These are phyloP conservation scores for Ganoderma boninense DNA, from an alignment of 1,284 basidiomycete genomes.

Conservation along the genomic window DNA sequence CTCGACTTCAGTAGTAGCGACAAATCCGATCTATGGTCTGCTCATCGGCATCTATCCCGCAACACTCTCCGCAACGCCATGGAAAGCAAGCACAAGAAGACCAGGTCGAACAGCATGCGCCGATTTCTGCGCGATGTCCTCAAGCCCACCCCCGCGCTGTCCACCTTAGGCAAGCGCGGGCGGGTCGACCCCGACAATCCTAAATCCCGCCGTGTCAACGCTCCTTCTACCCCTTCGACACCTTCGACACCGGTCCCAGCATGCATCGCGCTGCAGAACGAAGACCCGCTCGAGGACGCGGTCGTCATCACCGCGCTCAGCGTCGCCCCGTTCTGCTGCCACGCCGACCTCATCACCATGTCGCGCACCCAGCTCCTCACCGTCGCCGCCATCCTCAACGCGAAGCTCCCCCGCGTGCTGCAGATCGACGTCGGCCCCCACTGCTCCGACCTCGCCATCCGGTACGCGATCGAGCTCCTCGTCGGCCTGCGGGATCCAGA, in stretches of 20 bases:
- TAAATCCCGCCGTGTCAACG: neutral
- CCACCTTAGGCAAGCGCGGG: conserved; percentile 34
- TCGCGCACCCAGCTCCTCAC: conserved; percentile 51
- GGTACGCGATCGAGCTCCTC: conserved; percentile 55
- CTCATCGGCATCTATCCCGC: too few relatives aligned
- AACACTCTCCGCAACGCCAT: neutral
- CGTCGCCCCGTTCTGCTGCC: conserved; percentile 64
- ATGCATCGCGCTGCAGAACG: conserved; percentile 51
- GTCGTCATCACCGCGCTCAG: conserved; percentile 64
- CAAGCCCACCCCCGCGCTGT: conserved; percentile 31
- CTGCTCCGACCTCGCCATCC: conserved; percentile 48
- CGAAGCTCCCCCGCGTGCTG: conserved; percentile 54
- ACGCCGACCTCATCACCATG: conserved; percentile 68
- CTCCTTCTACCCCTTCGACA: neutral
- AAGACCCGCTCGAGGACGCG: conserved; percentile 56
- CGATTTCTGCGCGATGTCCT: conserved; percentile 34
- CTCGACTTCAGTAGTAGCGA: too few relatives aligned
- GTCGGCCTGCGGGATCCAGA: conserved; percentile 53
- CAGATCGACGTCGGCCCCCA: conserved; percentile 49
- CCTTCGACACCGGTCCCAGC: neutral
- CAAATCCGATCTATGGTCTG: too few relatives aligned
- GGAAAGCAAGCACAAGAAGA: conserved; percentile 17
- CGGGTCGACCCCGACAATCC: conserved; percentile 18
- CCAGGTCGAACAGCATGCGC: conserved; percentile 24
- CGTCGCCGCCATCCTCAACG: conserved; percentile 57